Percentiles rank a stretch among this genome's conserved stretches.
These are phyloP conservation scores for Paralagenidium karlingii DNA, from an alignment of 352 stramenopile genomes.

Conservation along the genomic window DNA sequence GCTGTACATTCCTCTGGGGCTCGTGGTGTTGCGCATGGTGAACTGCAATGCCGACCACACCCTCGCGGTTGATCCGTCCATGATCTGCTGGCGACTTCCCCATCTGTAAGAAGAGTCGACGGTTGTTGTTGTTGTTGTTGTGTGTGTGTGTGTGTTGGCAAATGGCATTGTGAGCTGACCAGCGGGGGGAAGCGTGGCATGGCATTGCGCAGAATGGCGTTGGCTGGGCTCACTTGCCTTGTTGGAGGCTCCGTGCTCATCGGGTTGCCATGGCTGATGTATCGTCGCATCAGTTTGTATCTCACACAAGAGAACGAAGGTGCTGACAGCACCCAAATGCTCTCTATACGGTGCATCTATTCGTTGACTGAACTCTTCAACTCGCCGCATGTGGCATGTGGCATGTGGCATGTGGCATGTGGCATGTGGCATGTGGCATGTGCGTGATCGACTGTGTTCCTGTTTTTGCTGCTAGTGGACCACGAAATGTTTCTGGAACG, in stretches of 20 bases:
- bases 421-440: too few species aligned
- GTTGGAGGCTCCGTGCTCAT: conserved; percentile 33
- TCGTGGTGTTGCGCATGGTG: conserved; percentile 39
- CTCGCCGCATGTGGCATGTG: neutral
- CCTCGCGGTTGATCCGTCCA: conserved; percentile 43
- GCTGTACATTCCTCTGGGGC: conserved; percentile 41
- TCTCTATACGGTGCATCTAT: neutral
- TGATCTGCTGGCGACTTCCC: too few species aligned
- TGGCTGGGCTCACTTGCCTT: conserved; percentile 15
- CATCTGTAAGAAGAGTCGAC: too few species aligned
- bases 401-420: too few species aligned
- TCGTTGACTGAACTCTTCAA: neutral
- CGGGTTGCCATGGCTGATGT: conserved; percentile 24
- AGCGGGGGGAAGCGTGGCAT: too few species aligned
- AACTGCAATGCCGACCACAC: conserved; percentile 27
- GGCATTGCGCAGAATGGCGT: too few species aligned
- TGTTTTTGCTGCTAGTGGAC: too few species aligned
- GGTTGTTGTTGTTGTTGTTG: conserved; percentile 12
- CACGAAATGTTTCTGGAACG: conserved; percentile 33
- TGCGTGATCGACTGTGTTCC: neutral
- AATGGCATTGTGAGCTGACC: too few species aligned
- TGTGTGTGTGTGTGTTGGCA: too few species aligned
- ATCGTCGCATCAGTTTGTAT: conserved; percentile 12
- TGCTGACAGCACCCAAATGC: too few species aligned
- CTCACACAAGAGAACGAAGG: conserved; percentile 14